These are phyloP conservation scores for Musa beccarii DNA, from an alignment of 176 grass and related monocot species.

Conservation along the genomic window DNA sequence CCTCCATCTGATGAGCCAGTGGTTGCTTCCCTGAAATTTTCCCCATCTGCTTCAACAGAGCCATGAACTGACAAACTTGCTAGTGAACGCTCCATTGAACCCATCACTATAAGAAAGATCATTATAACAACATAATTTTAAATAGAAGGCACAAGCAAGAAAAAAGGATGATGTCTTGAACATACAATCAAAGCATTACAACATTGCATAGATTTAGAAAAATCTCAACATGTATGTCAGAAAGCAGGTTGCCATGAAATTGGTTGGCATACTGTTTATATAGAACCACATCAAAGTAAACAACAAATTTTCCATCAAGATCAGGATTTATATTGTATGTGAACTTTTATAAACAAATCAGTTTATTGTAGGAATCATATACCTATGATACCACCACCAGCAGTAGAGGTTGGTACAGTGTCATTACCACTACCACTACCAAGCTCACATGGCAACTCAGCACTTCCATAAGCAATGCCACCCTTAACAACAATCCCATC, in stretches of 20 bases:
- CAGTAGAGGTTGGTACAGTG: constrained; percentile 44
- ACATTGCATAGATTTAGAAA: no score
- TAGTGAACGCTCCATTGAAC: constrained; percentile 85
- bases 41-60: constrained; percentile 85
- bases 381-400: constrained; percentile 99
- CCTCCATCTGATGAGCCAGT: constrained; percentile 47
- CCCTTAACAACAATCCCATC: constrained; percentile 40
- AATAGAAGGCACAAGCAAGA: constrained; percentile 6
- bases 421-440: constrained; percentile 98
- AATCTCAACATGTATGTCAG: no score
- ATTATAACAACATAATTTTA: not conserved
- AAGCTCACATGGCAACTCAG: constrained; percentile 91
- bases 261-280: no score
- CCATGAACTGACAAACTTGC: constrained; percentile 57
- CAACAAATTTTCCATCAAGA: not conserved
- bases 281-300: no score
- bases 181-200: constrained; percentile 34
- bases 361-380: not conserved
- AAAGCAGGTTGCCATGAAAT: no score
- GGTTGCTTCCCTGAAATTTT: constrained; percentile 25
- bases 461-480: constrained; percentile 62
- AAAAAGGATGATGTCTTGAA: constrained; percentile 11
- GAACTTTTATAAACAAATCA: not conserved
- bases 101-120: constrained; percentile 61
- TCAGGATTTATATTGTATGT: not conserved